These are phyloP conservation scores for Chaetomium tenue DNA, from an alignment of 495 filamentous ascomycete genomes.

Conservation along the genomic window DNA sequence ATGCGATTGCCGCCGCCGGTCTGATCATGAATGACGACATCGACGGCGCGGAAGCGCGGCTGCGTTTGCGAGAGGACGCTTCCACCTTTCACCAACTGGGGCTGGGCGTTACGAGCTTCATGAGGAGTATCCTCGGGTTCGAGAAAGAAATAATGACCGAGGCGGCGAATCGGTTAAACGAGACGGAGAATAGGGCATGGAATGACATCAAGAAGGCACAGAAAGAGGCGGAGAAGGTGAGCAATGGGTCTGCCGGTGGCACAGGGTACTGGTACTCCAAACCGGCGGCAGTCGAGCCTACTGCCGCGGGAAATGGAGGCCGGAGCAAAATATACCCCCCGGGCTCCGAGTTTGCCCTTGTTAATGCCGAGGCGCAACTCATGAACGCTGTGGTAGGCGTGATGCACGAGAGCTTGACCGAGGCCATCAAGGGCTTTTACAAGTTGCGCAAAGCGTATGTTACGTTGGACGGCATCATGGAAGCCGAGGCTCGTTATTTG, in stretches of 20 bases:
- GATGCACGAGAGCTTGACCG: constrained; percentile 88
- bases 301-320: not conserved
- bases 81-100: constrained; percentile 96
- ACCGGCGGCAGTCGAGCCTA: too few relatives aligned
- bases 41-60: constrained; percentile 72
- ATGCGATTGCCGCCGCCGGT: constrained; percentile 47
- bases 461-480: constrained; percentile 71
- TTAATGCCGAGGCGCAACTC: constrained; percentile 73
- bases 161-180: constrained; percentile 68
- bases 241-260: too few relatives aligned
- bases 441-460: constrained; percentile 87
- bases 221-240: constrained; percentile 42
- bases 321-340: constrained; percentile 62
- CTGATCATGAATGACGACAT: constrained; percentile 94
- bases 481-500: constrained; percentile 47
- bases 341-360: constrained; percentile 79
- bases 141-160: constrained; percentile 93
- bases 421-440: constrained; percentile 88
- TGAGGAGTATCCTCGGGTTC: constrained; percentile 84
- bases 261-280: too few relatives aligned
- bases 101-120: constrained; percentile 75
- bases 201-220: constrained; percentile 75
- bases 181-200: constrained; percentile 76
- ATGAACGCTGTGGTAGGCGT: constrained; percentile 88
- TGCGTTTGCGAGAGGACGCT: constrained; percentile 64